Conservation (phyloP, 169 alveolate genomes). For the Plasmodium chabaudi region DNA sequence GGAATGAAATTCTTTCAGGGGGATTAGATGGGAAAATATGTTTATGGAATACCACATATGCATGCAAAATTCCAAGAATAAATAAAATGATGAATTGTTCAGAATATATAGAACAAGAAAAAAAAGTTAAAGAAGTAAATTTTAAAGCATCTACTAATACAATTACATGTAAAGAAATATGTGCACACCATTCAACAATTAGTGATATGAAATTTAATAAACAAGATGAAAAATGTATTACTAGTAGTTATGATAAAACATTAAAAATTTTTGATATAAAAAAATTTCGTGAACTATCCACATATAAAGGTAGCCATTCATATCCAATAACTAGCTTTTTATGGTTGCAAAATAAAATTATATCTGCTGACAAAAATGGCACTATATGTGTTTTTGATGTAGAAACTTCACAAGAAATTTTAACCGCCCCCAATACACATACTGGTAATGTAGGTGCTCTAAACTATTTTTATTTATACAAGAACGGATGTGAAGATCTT, state of each 20-base stretch:
- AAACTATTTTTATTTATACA: slow-evolving; percentile 59
- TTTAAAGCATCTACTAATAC: slow-evolving; percentile 70
- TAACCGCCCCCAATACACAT: slow-evolving; percentile 51
- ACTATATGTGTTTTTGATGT: slow-evolving; percentile 50
- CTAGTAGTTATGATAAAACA: slow-evolving; percentile 77
- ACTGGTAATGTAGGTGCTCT: slow-evolving; percentile 74
- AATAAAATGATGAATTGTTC: slow-evolving; percentile 67
- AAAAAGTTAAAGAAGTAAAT: slow-evolving; percentile 39
- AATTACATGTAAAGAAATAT: slow-evolving; percentile 70
- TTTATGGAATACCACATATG: slow-evolving; percentile 68
- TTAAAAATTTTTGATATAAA: slow-evolving; percentile 70
- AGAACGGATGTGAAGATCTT: not conserved
- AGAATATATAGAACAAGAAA: slow-evolving; percentile 71
- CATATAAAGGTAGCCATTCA: slow-evolving; percentile 60
- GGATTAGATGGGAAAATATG: slow-evolving; percentile 77
- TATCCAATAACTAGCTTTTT: slow-evolving; percentile 73
- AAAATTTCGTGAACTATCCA: slow-evolving; percentile 41
- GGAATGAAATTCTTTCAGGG: slow-evolving; percentile 77
- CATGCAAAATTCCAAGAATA: slow-evolving; percentile 50
- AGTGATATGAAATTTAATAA: slow-evolving; percentile 78
- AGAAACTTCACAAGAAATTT: slow-evolving; percentile 63
- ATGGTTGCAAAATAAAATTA: slow-evolving; percentile 70
- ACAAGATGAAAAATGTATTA: slow-evolving; percentile 59
- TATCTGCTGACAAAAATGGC: slow-evolving; percentile 75
- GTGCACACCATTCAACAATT: slow-evolving; percentile 74